These are phyloP conservation scores for Penicillium sp. DNA, from an alignment of 2,329 filamentous ascomycete genomes.

Conservation along the genomic window DNA sequence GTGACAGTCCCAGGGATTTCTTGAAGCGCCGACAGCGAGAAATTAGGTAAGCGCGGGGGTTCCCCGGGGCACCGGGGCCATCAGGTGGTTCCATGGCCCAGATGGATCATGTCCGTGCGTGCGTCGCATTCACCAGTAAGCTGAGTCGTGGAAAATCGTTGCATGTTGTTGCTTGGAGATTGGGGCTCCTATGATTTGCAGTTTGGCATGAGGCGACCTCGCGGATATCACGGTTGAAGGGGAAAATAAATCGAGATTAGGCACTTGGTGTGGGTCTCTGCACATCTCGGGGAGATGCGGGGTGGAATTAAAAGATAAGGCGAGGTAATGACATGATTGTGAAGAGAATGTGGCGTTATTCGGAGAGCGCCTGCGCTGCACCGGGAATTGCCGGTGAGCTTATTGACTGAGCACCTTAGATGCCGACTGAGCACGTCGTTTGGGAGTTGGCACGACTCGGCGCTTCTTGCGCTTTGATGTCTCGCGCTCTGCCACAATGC, in stretches of 20 bases:
- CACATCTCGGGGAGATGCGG: slow-evolving; percentile 1
- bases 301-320: slow-evolving; percentile 10
- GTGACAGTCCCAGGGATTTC: slow-evolving; percentile 9
- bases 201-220: not conserved
- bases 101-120: not conserved
- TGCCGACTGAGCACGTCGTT: slow-evolving; percentile 23
- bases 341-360: slow-evolving; percentile 3
- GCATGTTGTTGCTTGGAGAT: not conserved
- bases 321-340: slow-evolving; percentile 1
- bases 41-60: slow-evolving; percentile 23
- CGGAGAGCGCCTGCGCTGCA: slow-evolving; percentile 19
- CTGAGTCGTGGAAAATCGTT: not conserved
- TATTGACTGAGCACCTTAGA: slow-evolving; percentile 12
- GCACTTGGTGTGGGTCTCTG: not conserved
- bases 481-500: slow-evolving; percentile 18
- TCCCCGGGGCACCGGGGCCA: not conserved
- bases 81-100: not conserved
- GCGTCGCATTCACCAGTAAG: not conserved
- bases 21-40: slow-evolving; percentile 19
- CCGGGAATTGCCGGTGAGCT: not conserved
- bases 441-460: slow-evolving; percentile 20
- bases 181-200: not conserved
- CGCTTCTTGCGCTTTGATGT: slow-evolving; percentile 26
- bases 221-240: slow-evolving; percentile 6
- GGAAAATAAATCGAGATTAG: not conserved